Evolutionary conservation across 129 eudicot species (phyloP).

Genomic region (Artemisia tridentata): DNA sequence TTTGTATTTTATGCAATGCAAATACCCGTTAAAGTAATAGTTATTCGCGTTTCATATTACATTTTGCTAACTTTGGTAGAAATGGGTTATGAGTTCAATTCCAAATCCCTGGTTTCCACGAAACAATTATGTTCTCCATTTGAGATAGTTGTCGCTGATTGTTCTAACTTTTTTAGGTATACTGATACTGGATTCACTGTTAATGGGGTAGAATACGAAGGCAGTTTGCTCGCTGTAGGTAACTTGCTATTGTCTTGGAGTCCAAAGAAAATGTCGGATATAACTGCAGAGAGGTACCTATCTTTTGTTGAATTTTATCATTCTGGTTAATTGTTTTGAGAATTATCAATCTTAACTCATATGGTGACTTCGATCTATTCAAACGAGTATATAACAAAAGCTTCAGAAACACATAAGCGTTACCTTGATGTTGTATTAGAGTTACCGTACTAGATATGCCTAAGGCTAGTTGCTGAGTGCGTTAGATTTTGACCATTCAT

Average conservation of each 20-base stretch:
- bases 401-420: neutral
- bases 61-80: too few relatives aligned
- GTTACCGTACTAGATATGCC: too few relatives aligned
- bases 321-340: neutral
- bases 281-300: slow-evolving; percentile 70
- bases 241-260: slow-evolving; percentile 85
- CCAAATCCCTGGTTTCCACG: too few relatives aligned
- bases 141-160: neutral
- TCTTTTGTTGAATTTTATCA: neutral
- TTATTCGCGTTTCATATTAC: too few relatives aligned
- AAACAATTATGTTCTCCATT: neutral
- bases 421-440: neutral
- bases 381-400: too few relatives aligned
- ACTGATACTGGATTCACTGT: slow-evolving; percentile 84
- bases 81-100: too few relatives aligned
- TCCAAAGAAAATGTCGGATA: slow-evolving; percentile 74
- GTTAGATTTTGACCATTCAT: too few relatives aligned
- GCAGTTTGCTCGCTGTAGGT: slow-evolving; percentile 87
- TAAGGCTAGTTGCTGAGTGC: too few relatives aligned
- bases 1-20: too few relatives aligned
- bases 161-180: slow-evolving; percentile 49
- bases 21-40: too few relatives aligned
- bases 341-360: neutral
- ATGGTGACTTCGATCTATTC: too few relatives aligned
- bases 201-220: slow-evolving; percentile 82